Base-by-base conservation (phyloP, 2,329 filamentous ascomycete species). In the Trichoderma koningiopsis region DNA sequence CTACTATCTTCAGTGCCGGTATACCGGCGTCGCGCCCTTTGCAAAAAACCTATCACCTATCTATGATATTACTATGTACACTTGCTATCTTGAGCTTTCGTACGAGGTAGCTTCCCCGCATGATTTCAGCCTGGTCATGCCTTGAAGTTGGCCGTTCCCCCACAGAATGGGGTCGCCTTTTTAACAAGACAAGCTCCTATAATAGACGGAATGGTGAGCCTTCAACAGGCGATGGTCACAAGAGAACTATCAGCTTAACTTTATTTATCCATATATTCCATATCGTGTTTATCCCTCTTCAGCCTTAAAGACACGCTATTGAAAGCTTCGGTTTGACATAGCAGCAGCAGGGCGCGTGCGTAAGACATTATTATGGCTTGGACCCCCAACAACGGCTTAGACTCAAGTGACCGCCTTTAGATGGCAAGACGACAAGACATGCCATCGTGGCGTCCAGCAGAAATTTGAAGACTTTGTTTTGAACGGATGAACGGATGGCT, bases 141-240 rank as follows among this genome's bases (percentile, higher is more conserved):
- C 63, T 22, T 66, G 53, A 27, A 40, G 53, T 66, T 66, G 53
- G 53, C 57, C 49, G 37, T 37, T 35, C 63, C 63, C 63, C 63
- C 52, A 66, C 63, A 57, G 37, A 58, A 66, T 35, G 29, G 53
- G 53, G 61, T 47, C 22, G 35, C 62, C 47, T 35, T 56, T 35
- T 33, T 40, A 27, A 58, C 62, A 37, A 37, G 37, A 66, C n/a
- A 22, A 35, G 35, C 27, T 49, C 37, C 24, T 4, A 24, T 19
- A 10, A 14, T 58, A 29, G 29, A 49, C 22, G 8, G n/a, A 27
- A 35, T 4, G 24, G 14, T 14, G 29, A 49, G 11, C 8, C 8
- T 27, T 35, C 10, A 4, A 3, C 13, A 64, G 8, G 19, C 33
- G 31, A 55, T 24, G 24, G 19, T 11, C 53, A 40, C 16, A 19